phyloP scores from a whole-genome alignment of 257 asterid genomes.

The Linderniella brevidens region DNA sequence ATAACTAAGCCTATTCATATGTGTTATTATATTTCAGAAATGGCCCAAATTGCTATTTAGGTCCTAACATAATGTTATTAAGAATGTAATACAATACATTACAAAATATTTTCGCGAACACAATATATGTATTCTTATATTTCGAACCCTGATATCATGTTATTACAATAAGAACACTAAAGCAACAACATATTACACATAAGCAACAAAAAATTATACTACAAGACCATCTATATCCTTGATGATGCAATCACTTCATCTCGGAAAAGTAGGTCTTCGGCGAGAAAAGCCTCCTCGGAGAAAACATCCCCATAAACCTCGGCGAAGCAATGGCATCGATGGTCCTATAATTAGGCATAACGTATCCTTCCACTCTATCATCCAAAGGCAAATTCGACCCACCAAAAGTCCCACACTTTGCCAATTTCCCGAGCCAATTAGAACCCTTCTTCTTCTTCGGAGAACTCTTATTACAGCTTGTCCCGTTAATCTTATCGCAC shows the following conservation, averaged over 20 bases:
- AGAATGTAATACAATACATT: too few relatives aligned
- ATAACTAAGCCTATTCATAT: too few relatives aligned
- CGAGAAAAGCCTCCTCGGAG: constrained; percentile 53
- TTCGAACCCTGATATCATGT: too few relatives aligned
- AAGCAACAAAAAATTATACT: background rate
- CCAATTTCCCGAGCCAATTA: constrained; percentile 53
- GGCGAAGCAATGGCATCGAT: constrained; percentile 50
- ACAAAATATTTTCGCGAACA: too few relatives aligned
- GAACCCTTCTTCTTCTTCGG: constrained; percentile 28
- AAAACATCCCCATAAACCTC: constrained; percentile 44
- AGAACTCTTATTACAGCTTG: constrained; percentile 17
- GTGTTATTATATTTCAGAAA: too few relatives aligned
- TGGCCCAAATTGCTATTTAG: too few relatives aligned
- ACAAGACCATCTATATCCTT: background rate
- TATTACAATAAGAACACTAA: too few relatives aligned
- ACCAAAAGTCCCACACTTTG: constrained; percentile 48
- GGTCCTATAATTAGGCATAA: constrained; percentile 18
- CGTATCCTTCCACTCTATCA: constrained; percentile 16
- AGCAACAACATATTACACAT: too few relatives aligned
- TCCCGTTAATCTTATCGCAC: constrained; percentile 48
- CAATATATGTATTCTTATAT: too few relatives aligned
- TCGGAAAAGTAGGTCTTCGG: constrained; percentile 38
- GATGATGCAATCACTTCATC: too few relatives aligned
- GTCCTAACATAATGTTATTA: too few relatives aligned
- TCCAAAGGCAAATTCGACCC: constrained; percentile 24